Evolutionary conservation across 345 rosid species (phyloP).

Genomic region (Eucalyptus pauciflora): DNA sequence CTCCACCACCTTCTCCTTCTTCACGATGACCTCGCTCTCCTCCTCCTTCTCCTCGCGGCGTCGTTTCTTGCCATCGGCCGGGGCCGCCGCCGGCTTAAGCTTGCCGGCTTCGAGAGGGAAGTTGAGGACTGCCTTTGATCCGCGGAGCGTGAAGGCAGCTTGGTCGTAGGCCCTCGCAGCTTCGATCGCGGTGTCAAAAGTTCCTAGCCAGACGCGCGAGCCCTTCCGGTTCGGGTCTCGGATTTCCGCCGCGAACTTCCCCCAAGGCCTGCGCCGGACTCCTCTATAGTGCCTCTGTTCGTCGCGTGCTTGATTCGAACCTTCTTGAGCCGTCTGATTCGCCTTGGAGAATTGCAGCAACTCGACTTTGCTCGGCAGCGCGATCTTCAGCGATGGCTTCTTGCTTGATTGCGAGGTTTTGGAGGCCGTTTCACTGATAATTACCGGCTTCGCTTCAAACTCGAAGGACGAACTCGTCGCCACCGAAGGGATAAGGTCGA

Average conservation of each 20-base stretch:
- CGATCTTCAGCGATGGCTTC: slow-evolving; percentile 34
- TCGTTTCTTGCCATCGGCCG: slow-evolving; percentile 7
- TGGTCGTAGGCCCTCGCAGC: slow-evolving; percentile 87
- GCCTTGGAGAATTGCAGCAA: slow-evolving; percentile 32
- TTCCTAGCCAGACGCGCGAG: slow-evolving; percentile 80
- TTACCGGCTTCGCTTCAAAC: slow-evolving; percentile 32
- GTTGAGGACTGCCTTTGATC: slow-evolving; percentile 77
- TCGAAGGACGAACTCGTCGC: background rate
- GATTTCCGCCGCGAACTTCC: slow-evolving; percentile 95
- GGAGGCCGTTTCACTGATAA: slow-evolving; percentile 18
- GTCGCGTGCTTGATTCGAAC: background rate
- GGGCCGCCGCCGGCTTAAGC: background rate
- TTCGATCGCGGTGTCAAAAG: slow-evolving; percentile 59
- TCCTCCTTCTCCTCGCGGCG: slow-evolving; percentile 17
- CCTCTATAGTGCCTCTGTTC: slow-evolving; percentile 68
- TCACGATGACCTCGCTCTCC: background rate
- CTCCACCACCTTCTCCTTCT: background rate
- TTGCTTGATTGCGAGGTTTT: slow-evolving; percentile 1
- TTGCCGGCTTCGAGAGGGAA: slow-evolving; percentile 74
- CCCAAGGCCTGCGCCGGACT: slow-evolving; percentile 88
- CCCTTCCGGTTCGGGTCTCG: slow-evolving; percentile 78
- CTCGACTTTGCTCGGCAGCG: slow-evolving; percentile 30
- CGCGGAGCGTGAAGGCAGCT: slow-evolving; percentile 77
- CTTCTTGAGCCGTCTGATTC: background rate
- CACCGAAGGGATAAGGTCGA: background rate